Percentiles rank a stretch among this genome's conserved stretches.
These are phyloP conservation scores for Neofusicoccum parvum DNA, from an alignment of 2,329 filamentous ascomycete species.

Conservation along the genomic window DNA sequence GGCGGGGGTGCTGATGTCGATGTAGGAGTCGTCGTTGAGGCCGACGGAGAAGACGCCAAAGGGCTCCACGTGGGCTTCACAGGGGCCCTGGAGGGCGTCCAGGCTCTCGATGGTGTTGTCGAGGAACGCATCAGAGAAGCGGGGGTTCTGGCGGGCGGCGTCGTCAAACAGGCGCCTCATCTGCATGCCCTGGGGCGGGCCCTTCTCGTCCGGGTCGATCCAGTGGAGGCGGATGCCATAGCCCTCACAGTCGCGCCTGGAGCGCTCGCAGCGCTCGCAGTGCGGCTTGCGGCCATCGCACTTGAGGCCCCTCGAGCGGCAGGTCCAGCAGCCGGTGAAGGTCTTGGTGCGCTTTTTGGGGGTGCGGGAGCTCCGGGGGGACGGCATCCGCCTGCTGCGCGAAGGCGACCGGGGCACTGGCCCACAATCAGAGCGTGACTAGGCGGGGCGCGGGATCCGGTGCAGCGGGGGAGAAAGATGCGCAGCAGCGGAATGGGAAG, in stretches of 20 bases:
- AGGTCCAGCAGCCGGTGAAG: constrained; percentile 45
- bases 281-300: constrained; percentile 43
- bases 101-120: background rate
- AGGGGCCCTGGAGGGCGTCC: background rate
- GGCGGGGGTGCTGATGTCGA: background rate
- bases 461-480: background rate
- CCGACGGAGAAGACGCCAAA: constrained; percentile 17
- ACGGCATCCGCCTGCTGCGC: constrained; percentile 1
- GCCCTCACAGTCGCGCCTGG: constrained; percentile 13
- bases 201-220: background rate
- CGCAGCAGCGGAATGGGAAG: background rate
- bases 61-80: background rate
- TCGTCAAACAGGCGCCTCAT: constrained; percentile 19
- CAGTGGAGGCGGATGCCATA: constrained; percentile 19
- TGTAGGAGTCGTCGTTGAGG: background rate
- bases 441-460: background rate
- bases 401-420: background rate
- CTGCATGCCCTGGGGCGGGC: background rate
- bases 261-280: constrained; percentile 37
- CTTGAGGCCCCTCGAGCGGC: constrained; percentile 43
- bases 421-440: background rate
- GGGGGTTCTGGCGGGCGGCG: constrained; percentile 8
- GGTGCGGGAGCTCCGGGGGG: background rate
- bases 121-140: background rate
- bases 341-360: constrained; percentile 31